These are phyloP conservation scores for Paraphaeosphaeria minitans DNA, from an alignment of 2,329 filamentous ascomycete genomes.

Conservation along the genomic window DNA sequence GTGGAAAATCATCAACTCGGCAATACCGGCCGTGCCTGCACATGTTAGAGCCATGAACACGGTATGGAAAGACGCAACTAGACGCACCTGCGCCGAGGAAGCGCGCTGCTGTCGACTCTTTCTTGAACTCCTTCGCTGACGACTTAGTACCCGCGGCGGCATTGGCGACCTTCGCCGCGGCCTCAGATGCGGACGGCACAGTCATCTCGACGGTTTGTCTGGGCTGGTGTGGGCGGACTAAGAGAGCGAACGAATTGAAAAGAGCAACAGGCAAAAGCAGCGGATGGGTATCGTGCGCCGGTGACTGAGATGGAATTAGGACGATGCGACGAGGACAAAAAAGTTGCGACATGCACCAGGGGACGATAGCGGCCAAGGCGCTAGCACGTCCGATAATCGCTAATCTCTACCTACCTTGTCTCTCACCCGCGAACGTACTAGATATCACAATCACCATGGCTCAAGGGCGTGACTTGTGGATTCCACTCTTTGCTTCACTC, in stretches of 20 bases:
- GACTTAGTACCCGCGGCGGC: conserved; percentile 38
- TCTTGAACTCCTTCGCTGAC: conserved; percentile 69
- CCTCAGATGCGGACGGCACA: conserved; percentile 34
- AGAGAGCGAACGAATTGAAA: neutral
- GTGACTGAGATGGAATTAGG: conserved; percentile 3
- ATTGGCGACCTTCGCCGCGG: conserved; percentile 35
- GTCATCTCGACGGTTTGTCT: conserved; percentile 26
- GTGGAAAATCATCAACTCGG: conserved; percentile 84
- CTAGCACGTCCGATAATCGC: conserved; percentile 6
- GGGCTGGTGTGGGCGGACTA: neutral
- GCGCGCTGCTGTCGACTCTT: conserved; percentile 86
- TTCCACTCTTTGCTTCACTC: neutral
- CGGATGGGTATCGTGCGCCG: neutral
- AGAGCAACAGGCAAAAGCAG: conserved; percentile 10
- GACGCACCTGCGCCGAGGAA: conserved; percentile 88
- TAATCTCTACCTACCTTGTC: conserved; percentile 13
- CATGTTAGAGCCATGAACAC: conserved; percentile 18
- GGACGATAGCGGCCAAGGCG: conserved; percentile 11
- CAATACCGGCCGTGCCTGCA: conserved; percentile 86
- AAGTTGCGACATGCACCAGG: conserved; percentile 14
- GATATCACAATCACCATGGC: no score
- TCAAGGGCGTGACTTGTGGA: neutral
- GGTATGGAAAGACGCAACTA: no score
- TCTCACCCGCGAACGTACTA: neutral
- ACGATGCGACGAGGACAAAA: conserved; percentile 11